These are phyloP conservation scores for Diplodia sapinea DNA, from an alignment of 2,329 filamentous ascomycete species.

Conservation along the genomic window DNA sequence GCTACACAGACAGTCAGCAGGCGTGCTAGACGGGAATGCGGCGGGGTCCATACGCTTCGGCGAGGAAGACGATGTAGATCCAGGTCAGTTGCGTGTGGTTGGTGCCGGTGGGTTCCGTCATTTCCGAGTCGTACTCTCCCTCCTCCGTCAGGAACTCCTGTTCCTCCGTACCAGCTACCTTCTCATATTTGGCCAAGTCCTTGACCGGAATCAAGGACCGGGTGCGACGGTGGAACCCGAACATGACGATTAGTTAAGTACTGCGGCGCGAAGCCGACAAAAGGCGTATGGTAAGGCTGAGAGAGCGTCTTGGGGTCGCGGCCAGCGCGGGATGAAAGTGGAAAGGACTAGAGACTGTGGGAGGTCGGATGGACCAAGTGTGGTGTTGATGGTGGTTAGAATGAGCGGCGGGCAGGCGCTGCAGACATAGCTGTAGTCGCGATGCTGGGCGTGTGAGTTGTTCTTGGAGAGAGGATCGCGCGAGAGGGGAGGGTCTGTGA, in stretches of 20 bases:
- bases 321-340: conserved; percentile 23
- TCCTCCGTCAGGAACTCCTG: conserved; percentile 40
- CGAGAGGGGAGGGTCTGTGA: conserved; percentile 27
- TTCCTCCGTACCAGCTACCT: conserved; percentile 44
- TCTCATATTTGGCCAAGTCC: conserved; percentile 50
- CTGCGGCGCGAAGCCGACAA: conserved; percentile 5
- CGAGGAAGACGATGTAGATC: conserved; percentile 55
- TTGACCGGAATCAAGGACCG: conserved; percentile 53
- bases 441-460: conserved; percentile 24
- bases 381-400: conserved; percentile 22
- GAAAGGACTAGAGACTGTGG: conserved; percentile 19
- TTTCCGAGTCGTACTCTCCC: conserved; percentile 37
- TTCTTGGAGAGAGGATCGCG: conserved; percentile 22
- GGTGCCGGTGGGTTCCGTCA: conserved; percentile 26
- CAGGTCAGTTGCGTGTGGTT: conserved; percentile 44
- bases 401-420: conserved; percentile 28
- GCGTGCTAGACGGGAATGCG: background rate
- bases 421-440: conserved; percentile 31
- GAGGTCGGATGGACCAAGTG: conserved; percentile 26
- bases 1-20: conserved; percentile 34
- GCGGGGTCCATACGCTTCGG: conserved; percentile 49
- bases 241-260: conserved; percentile 40
- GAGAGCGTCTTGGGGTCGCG: conserved; percentile 24
- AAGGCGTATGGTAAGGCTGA: conserved; percentile 15
- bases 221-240: conserved; percentile 52